Percentiles rank a stretch among this genome's conserved stretches.
Conservation (phyloP, 352 stramenopile species). For the Phytophthora hibernalis region DNA sequence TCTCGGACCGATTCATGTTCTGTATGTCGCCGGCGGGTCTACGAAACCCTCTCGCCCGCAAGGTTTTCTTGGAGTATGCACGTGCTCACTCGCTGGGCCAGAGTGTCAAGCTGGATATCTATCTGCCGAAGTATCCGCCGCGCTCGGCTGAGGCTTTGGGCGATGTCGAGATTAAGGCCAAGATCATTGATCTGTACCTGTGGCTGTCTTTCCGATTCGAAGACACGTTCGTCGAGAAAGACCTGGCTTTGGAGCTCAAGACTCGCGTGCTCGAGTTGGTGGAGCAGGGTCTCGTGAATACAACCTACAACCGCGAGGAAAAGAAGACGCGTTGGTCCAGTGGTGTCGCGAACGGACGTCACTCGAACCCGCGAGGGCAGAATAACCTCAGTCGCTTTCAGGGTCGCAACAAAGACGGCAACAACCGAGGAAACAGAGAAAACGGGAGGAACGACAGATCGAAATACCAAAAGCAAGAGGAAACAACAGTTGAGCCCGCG, state of each 20-base stretch:
- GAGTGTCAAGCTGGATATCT: conserved; percentile 85
- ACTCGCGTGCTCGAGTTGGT: conserved; percentile 68
- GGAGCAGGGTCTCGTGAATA: conserved; percentile 76
- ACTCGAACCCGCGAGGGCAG: conserved; percentile 7
- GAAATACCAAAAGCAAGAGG: not conserved
- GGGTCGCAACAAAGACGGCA: conserved; percentile 5
- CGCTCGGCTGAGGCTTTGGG: conserved; percentile 86
- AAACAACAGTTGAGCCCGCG: not conserved
- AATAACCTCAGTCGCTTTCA: conserved; percentile 19
- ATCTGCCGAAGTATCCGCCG: conserved; percentile 70
- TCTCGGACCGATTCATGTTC: conserved; percentile 88
- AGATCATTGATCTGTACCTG: conserved; percentile 94
- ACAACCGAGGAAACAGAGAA: conserved; percentile 5
- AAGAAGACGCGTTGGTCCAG: conserved; percentile 46
- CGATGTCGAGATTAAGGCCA: conserved; percentile 91
- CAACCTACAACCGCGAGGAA: conserved; percentile 75
- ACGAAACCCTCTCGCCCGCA: conserved; percentile 73
- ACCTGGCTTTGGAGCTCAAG: conserved; percentile 74
- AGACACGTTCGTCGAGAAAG: conserved; percentile 81
- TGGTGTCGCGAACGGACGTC: conserved; percentile 25
- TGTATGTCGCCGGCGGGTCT: conserved; percentile 91
- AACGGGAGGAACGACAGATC: conserved; percentile 7
- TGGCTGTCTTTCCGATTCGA: conserved; percentile 95
- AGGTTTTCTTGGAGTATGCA: conserved; percentile 89
- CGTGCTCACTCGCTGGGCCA: conserved; percentile 70